Conservation (phyloP, 2,329 filamentous ascomycete genomes). For the Pseudogymnoascus sp. region DNA sequence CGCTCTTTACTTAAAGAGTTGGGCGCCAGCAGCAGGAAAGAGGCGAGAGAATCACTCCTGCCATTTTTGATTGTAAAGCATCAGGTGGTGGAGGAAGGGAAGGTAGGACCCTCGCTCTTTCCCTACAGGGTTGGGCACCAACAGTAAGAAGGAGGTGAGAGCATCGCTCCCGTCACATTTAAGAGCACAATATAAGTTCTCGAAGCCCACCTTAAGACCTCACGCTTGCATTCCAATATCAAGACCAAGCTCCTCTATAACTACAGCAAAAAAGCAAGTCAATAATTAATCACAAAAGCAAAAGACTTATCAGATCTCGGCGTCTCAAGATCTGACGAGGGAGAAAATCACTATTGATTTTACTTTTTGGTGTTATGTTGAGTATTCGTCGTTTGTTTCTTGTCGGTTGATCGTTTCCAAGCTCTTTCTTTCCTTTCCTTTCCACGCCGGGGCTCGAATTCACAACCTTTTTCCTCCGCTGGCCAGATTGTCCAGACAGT, state of each 20-base stretch:
- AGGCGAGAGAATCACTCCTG: neutral
- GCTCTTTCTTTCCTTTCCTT: too few relatives aligned
- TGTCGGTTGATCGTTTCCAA: neutral
- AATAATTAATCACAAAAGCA: neutral
- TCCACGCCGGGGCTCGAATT: neutral
- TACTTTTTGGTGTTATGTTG: neutral
- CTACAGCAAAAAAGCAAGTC: neutral
- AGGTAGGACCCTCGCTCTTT: too few relatives aligned
- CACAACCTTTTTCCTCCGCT: neutral
- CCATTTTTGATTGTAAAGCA: neutral
- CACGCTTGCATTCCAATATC: neutral
- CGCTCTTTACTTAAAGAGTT: neutral
- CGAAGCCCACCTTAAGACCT: neutral
- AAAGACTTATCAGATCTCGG: neutral
- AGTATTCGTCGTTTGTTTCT: neutral
- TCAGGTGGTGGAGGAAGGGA: too few relatives aligned
- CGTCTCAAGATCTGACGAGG: neutral
- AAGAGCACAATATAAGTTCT: neutral
- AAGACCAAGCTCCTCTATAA: neutral
- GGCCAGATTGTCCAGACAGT: constrained; percentile 3
- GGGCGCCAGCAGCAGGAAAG: neutral
- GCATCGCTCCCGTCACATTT: neutral
- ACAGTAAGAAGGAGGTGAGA: neutral
- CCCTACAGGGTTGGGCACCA: too few relatives aligned
- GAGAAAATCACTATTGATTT: constrained; percentile 5